Conservation (phyloP, 1,284 basidiomycete species). For the Boletus semigastroideus region DNA sequence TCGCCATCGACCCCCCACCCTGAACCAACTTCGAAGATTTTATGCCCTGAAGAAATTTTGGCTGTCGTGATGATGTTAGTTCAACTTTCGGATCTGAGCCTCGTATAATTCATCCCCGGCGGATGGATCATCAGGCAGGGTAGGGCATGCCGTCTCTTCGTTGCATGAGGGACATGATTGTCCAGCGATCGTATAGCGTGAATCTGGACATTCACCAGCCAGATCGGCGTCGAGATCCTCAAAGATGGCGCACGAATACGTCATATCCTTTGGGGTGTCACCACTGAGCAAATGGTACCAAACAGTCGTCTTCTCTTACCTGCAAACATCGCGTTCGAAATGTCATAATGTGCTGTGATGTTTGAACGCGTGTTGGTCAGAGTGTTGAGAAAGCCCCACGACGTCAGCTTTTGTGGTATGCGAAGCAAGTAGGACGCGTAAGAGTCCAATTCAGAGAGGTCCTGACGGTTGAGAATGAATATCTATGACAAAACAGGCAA, state of each 20-base stretch:
- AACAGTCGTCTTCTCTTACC: background rate
- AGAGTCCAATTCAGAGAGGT: background rate
- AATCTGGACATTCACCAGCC: background rate
- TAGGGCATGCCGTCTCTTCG: too few species aligned
- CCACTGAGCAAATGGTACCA: background rate
- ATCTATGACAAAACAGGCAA: background rate
- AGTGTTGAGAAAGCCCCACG: background rate
- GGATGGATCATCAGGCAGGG: background rate
- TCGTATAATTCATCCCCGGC: background rate
- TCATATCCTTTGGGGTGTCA: background rate
- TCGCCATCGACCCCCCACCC: conserved; percentile 4
- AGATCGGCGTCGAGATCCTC: conserved; percentile 1
- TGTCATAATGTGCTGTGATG: conserved; percentile 2
- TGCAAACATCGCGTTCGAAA: conserved; percentile 3
- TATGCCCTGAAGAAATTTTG: background rate
- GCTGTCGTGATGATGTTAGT: background rate
- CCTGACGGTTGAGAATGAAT: conserved; percentile 1
- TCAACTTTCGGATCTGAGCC: background rate
- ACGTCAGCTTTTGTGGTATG: background rate
- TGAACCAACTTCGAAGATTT: background rate
- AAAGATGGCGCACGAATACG: conserved; percentile 1
- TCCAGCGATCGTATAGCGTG: background rate
- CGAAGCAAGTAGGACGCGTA: background rate
- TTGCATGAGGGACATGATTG: background rate
- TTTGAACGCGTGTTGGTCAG: conserved; percentile 1